These are phyloP conservation scores for Amanita exitialis DNA, from an alignment of 768 basidiomycete genomes.

Conservation along the genomic window DNA sequence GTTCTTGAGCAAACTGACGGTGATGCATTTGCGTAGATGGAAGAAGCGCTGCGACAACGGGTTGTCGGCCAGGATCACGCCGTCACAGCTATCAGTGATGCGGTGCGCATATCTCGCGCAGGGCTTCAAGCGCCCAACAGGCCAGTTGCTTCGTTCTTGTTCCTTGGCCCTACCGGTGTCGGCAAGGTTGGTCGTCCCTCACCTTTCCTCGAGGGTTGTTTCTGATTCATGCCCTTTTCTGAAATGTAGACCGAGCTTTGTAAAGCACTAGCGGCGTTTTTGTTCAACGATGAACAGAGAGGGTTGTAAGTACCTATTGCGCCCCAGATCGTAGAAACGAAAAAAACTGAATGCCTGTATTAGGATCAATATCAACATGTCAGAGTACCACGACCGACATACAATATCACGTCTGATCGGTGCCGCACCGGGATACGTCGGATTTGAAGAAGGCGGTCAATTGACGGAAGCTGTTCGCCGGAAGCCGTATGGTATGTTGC, in stretches of 20 bases:
- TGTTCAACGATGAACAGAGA: constrained; percentile 83
- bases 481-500: constrained; percentile 66
- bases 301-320: constrained; percentile 51
- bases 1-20: background rate
- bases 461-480: constrained; percentile 88
- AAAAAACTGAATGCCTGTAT: background rate
- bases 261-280: constrained; percentile 79
- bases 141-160: constrained; percentile 89
- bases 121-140: constrained; percentile 83
- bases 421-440: constrained; percentile 89
- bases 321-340: background rate
- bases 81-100: constrained; percentile 77
- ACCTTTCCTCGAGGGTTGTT: background rate
- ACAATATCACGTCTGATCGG: constrained; percentile 88
- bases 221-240: background rate
- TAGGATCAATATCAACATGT: constrained; percentile 67
- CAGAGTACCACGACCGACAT: constrained; percentile 81
- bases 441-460: constrained; percentile 83
- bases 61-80: constrained; percentile 92
- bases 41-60: constrained; percentile 58
- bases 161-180: constrained; percentile 83
- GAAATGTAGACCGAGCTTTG: constrained; percentile 67
- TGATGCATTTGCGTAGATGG: constrained; percentile 52
- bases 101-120: constrained; percentile 86
- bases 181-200: constrained; percentile 47